Conservation (phyloP, 2,329 filamentous ascomycete species). For the Fusarium irregulare region DNA sequence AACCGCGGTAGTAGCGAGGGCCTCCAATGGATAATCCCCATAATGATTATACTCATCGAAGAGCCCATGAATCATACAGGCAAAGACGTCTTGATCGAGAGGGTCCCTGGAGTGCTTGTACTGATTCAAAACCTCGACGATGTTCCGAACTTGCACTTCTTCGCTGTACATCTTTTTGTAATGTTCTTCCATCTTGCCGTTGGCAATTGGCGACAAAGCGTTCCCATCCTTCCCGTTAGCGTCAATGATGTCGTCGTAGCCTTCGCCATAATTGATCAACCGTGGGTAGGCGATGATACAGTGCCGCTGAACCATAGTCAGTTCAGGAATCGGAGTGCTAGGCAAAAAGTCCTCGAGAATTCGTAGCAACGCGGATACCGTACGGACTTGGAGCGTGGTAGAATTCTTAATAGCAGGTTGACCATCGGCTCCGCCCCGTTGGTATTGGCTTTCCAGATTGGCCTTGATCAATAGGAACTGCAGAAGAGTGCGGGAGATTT, state of each 20-base stretch:
- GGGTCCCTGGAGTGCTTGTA: slow-evolving; percentile 90
- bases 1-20: slow-evolving; percentile 93
- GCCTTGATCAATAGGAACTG: slow-evolving; percentile 89
- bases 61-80: slow-evolving; percentile 97
- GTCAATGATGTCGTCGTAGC: slow-evolving; percentile 91
- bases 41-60: slow-evolving; percentile 99
- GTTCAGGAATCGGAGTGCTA: slow-evolving; percentile 69
- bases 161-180: slow-evolving; percentile 98
- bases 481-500: slow-evolving; percentile 77
- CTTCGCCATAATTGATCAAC: slow-evolving; percentile 95
- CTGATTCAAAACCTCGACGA: slow-evolving; percentile 83
- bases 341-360: slow-evolving; percentile 79
- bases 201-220: slow-evolving; percentile 79
- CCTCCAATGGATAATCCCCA: slow-evolving; percentile 94
- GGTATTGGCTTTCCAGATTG: slow-evolving; percentile 79
- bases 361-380: slow-evolving; percentile 81
- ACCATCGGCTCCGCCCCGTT: slow-evolving; percentile 72
- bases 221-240: slow-evolving; percentile 86
- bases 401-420: slow-evolving; percentile 68
- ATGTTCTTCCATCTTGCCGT: slow-evolving; percentile 94
- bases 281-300: slow-evolving; percentile 94
- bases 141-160: slow-evolving; percentile 85
- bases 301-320: slow-evolving; percentile 83
- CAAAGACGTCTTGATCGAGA: slow-evolving; percentile 91
- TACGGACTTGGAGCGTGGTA: slow-evolving; percentile 84